A percentile compares a stretch with the other conserved stretches of the same genome.
phyloP scores from a whole-genome alignment of 2,329 filamentous ascomycete genomes.

The Balansia obtecta region DNA sequence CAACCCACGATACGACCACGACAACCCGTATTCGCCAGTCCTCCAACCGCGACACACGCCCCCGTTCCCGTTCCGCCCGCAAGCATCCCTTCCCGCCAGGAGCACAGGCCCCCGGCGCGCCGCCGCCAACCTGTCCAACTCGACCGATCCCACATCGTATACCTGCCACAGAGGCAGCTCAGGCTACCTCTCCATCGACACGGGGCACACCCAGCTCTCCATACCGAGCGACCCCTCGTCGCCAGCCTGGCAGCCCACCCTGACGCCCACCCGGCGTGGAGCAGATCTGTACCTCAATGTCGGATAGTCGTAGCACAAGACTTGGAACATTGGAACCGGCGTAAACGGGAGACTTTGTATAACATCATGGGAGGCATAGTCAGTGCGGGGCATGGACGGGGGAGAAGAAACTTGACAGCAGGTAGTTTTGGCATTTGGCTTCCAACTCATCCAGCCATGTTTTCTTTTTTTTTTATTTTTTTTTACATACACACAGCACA shows the following conservation, averaged over 20 bases:
- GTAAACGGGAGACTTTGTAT: too few relatives aligned
- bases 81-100: constrained; percentile 38
- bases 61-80: constrained; percentile 3
- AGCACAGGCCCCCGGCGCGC: constrained; percentile 37
- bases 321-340: too few relatives aligned
- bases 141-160: constrained; percentile 9
- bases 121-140: constrained; percentile 29
- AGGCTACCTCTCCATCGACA: neutral
- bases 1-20: neutral
- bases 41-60: neutral
- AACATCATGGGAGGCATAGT: too few relatives aligned
- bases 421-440: too few relatives aligned
- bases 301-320: constrained; percentile 19
- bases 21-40: constrained; percentile 10
- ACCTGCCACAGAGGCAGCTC: constrained; percentile 5
- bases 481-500: too few relatives aligned
- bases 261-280: constrained; percentile 55
- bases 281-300: constrained; percentile 52
- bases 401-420: too few relatives aligned
- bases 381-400: too few relatives aligned
- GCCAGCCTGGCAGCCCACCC: constrained; percentile 34
- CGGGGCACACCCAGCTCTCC: constrained; percentile 2
- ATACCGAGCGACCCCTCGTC: constrained; percentile 9
- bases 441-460: too few relatives aligned
- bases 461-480: too few relatives aligned